Evolutionary conservation across 2,329 filamentous ascomycete species (phyloP), one percentile per base, ranked within the genome.

Genomic region (Aureobasidium sp.): DNA sequence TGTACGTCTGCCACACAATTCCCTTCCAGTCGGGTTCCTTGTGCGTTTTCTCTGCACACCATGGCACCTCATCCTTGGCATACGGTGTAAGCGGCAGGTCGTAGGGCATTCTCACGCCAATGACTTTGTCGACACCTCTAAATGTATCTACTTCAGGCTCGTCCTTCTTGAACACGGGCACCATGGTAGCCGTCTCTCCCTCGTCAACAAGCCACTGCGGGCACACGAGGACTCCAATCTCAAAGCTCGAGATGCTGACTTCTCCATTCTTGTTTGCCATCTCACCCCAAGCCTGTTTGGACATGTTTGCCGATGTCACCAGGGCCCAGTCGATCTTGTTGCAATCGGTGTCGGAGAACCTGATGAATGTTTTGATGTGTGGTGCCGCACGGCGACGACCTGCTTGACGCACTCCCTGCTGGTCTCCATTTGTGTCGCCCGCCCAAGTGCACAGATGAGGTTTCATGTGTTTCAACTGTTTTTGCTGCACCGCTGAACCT

Each of bases 311-410:
- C n/a, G 89, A 94, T 0, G 90, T 95, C 2, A 95, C 72, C 66
- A 96, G 79, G 1, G 89, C 90, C 92, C 91, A 96, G 70, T 94
- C 89, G 42, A 95, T 86, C 0, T 75, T 73, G 1, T 68, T 71
- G 20, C 76, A 69, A 11, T 17, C 15, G 9, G 27, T 20, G n/a
- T 59, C 36, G 0, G 72, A 66, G 68, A 82, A 91, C 5, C 89
- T 84, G 48, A 92, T 85, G 69, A 94, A 96, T 0, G 91, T 96
- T 73, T 96, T 96, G 71, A 96, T 89, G 68, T 96, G 91, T 0
- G 91, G 91, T 0, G 90, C 90, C 20, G 90, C 91, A 34, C 84
- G 80, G 52, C 83, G 79, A 60, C 89, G 79, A 1, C 87, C 85
- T 9, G 84, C 82, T 64, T 87, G 79, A 6, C 69, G 70, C 1